Evolutionary conservation across 352 stramenopile species (phyloP), one percentile per base, ranked within the genome.

Genomic region (Phytophthora quininea): DNA sequence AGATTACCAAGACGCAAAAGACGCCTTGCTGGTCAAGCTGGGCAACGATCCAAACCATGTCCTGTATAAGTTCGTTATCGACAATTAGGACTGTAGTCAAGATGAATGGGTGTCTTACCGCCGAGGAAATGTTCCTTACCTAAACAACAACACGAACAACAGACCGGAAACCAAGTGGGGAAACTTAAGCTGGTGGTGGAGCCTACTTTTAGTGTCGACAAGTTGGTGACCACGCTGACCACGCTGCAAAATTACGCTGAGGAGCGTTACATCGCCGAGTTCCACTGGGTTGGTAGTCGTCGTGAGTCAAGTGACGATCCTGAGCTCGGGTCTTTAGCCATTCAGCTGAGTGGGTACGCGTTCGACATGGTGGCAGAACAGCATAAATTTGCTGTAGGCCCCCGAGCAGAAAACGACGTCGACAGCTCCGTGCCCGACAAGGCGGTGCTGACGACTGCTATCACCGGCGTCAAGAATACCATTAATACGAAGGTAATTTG

Each of bases 81-180:
- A 54, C 0, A 58, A 68, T 6, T 47, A 42, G 56, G 55, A 30
- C 24, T 38, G 11, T 14, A 53, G 9, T 10, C 29, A 46, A 32
- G 33, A 43, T 0, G 43, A 51, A 30, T 51, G 54, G 37, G 38
- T 51, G 7, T 50, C n/a, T 3, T 60, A 51, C 30, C 54, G 40
- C 3, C 54, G 24, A 4, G 54, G 37, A 8, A 43, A 60, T 31
- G 31, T 47, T 0, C 37, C 42, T 14, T 19, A 60, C 29, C 38
- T 59, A 1, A 31, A 33, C 33, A 59, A 59, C 53, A 47, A 59
- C 53, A 59, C 53, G 4, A 59, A 59, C 53, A 59, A 59, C 29
- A 19, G 48, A 14, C 11, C 35, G 4, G 48, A 54, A 27, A 32
- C 30, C 27, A 56, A 56, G 30, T 56, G 31, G 50, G 29, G 15